Percentiles rank a stretch among this genome's conserved stretches.
phyloP scores from a whole-genome alignment of 805 yeast genomes.

The Alloascoidea hylecoeti region DNA sequence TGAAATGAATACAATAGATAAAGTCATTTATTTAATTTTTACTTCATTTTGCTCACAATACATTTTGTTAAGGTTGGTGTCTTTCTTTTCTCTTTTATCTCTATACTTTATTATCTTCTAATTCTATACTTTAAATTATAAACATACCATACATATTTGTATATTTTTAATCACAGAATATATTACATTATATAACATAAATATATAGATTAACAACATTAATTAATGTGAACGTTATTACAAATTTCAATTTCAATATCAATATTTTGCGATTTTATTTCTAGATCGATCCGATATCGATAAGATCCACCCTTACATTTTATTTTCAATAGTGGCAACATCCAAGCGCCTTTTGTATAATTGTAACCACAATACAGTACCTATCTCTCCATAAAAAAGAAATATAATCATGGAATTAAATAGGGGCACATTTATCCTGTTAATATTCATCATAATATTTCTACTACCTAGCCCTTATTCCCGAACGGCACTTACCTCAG shows the following conservation, averaged over 20 bases:
- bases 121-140: too few species aligned
- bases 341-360: too few species aligned
- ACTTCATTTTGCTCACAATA: background rate
- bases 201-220: too few species aligned
- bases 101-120: too few species aligned
- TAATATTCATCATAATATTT: conserved; percentile 24
- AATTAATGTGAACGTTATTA: background rate
- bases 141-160: too few species aligned
- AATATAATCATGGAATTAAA: conserved; percentile 10
- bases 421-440: conserved; percentile 14
- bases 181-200: too few species aligned
- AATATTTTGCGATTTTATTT: conserved; percentile 1
- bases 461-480: conserved; percentile 27
- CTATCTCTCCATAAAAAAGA: too few species aligned
- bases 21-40: background rate
- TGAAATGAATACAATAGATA: background rate
- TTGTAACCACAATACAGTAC: too few species aligned
- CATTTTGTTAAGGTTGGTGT: too few species aligned
- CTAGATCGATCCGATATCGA: conserved; percentile 1
- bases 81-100: too few species aligned
- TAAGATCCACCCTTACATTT: conserved; percentile 2
- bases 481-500: conserved; percentile 13
- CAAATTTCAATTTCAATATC: conserved; percentile 2
- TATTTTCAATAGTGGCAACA: conserved; percentile 2
- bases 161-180: too few species aligned